These are phyloP conservation scores for Scleromitrula shiraiana DNA, from an alignment of 2,329 filamentous ascomycete genomes.

Conservation along the genomic window DNA sequence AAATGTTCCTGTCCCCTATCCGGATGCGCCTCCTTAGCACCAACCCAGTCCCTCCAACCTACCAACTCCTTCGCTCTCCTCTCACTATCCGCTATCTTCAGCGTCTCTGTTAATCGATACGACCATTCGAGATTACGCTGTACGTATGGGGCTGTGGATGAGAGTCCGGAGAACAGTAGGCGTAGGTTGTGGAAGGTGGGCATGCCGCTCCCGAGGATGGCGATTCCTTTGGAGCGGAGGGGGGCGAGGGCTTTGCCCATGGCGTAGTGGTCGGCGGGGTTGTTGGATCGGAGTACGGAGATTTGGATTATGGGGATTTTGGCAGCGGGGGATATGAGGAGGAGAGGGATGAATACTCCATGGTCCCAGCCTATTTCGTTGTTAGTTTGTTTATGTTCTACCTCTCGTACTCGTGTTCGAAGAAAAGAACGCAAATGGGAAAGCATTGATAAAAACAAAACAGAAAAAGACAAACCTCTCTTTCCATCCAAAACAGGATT, in stretches of 20 bases:
- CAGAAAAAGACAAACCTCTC: conserved; percentile 14
- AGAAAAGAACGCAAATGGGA: not conserved
- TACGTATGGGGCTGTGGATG: conserved; percentile 48
- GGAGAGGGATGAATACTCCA: conserved; percentile 51
- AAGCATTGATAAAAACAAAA: not conserved
- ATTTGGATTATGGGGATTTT: conserved; percentile 63
- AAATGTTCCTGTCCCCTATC: conserved; percentile 47
- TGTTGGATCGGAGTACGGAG: conserved; percentile 51
- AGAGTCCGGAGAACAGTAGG: conserved; percentile 38
- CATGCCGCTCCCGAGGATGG: conserved; percentile 68
- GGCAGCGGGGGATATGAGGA: conserved; percentile 20
- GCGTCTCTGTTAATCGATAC: conserved; percentile 29
- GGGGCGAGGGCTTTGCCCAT: conserved; percentile 57
- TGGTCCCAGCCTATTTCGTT: conserved; percentile 40
- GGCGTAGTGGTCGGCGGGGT: conserved; percentile 56
- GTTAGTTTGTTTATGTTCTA: too few species aligned
- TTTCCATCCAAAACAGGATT: conserved; percentile 18
- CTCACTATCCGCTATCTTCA: conserved; percentile 28
- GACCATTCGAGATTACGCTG: conserved; percentile 50
- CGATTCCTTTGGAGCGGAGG: conserved; percentile 59
- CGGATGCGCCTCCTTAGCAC: conserved; percentile 56
- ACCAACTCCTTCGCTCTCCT: conserved; percentile 37
- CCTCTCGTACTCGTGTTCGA: not conserved
- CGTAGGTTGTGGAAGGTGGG: conserved; percentile 59
- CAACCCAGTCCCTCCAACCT: conserved; percentile 38